Evolutionary conservation across 2,329 filamentous ascomycete genomes (phyloP), one percentile per base, ranked within the genome.

Genomic region (Fusarium bulbicola): DNA sequence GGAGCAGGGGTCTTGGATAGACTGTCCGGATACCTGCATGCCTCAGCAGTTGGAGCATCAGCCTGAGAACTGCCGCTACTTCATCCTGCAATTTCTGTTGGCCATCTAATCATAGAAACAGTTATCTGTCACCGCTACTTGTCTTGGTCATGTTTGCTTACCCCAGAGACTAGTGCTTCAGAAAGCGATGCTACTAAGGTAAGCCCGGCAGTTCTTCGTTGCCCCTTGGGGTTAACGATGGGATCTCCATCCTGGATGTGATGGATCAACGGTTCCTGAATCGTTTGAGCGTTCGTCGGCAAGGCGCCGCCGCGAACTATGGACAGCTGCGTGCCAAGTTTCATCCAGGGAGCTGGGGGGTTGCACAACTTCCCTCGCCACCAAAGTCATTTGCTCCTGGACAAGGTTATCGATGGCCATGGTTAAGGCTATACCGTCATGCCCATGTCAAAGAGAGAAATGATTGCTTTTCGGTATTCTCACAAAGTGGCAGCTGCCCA

Each of bases 231-330:
- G 60, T 64, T 24, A 21, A 39, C 24, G n/a, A 54, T 43, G 30
- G 49, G 42, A 37, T 63, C 56, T 47, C 36, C n/a, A 40, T 53
- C 26, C 40, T 43, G 8, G 18, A 28, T 36, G 10, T 37, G 9
- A 42, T 24, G n/a, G 42, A 26, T 20, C 43, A 30, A 46, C 43
- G 36, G 56, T 59, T 45, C 57, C 50, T 61, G 47, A 26, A 56
- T 53, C 59, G 30, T 47, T 50, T 21, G 13, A 45, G 59, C 28
- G 49, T 67, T 56, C 59, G 45, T 63, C 66, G 58, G 60, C 54
- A 72, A 68, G 59, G 53, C 62, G 54, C 68, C 65, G 49, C 68
- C 68, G 68, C 66, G 73, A 76, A 73, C 63, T 66, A 52, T 70
- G 75, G 66, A 52, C 64, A 61, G 64, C 59, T 68, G 67, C 68